Base-by-base conservation (phyloP, 306 rosid genomes). In the Castanea crenata region DNA sequence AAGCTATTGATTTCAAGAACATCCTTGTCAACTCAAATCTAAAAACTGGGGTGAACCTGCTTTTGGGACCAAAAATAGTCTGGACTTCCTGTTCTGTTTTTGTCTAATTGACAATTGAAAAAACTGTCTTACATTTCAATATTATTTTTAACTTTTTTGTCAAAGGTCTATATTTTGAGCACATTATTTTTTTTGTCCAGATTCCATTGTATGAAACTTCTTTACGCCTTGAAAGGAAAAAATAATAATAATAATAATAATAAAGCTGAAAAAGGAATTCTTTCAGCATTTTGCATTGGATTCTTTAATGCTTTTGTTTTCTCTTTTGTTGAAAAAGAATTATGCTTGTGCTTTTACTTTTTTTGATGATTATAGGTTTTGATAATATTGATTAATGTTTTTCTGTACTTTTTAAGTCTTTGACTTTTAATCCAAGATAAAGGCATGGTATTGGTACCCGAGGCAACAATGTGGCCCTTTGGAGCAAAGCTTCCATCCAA, bases 331-430 rank as follows among this genome's bases (percentile, higher is more conserved):
- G 64, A 61, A 73, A 80, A 75, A 78, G 80, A 75, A 41, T 74
- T 78, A 16, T 87, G 80, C 82, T 85, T 84, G 80, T 76, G 62
- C 83, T 56, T 83, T 83, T 80, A 71, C 49, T 55, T 55, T 61
- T 55, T 49, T 27, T 29, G n/a, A 34, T 46, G 65, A 69, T 75
- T 64, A 74, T 78, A 20, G 15, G 51, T 21, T 73, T 63, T 4
- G 55, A 58, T 67, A 7, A 49, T 65, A 41, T 55, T 74, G 18
- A 29, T 80, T 25, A 25, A 31, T 69, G 16, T 73, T 20, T 49
- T 73, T 54, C 31, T 49, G 18, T 71, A 13, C 32, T 32, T 65
- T 58, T 3, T 10, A 15, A 11, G 27, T 69, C 62, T 76, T 83
- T 81, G 76, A 79, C 78, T 79, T 79, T 13, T 57, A 27, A 76